Base-by-base conservation (phyloP, 139 green algal species). In the Limnomonas spitsbergensis region DNA sequence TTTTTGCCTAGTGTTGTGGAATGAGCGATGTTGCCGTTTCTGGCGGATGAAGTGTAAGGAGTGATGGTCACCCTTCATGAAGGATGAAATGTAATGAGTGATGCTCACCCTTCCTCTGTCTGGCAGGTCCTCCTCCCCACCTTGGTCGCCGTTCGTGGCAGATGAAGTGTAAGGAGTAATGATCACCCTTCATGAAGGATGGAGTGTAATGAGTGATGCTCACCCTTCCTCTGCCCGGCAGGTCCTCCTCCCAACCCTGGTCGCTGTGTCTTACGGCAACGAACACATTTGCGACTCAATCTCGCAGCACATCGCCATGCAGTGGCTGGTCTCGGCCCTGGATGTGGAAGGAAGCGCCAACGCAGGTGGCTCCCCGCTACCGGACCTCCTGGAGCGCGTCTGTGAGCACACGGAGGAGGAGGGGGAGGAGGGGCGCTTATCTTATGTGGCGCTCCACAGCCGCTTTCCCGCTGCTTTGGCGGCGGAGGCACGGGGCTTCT, bases 241-340 rank as follows among this genome's bases (percentile, higher is more conserved):
- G 77, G 84, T 90, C 32, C 68, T 84, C 2, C 68, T 85, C 75
- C 82, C 85, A 4, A 89, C 84, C 20, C 75, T 90, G 78, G 66
- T 90, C 40, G 70, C 76, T 0, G 83, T 79, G 39, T 87, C 81
- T 56, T 83, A 80, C 66, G 39, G 72, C 3, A 85, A 82, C 29
- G 82, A 88, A 4, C 53, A 82, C 4, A 53, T 77, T 1, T 84
- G 76, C 42, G 67, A 74, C 20, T 7, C 29, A 37, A 4, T 70
- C 7, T 70, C 56, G 29, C n/a, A 70, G 56, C 56, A 36, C 4
- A 9, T 70, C 7, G 27, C 9, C 29, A 38, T 34, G 14, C 7
- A 24, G 6, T 70, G 56, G 56, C 14, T 70, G 56, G 42, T 54
- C 6, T 9, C 6, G 42, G 42, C 6, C 7, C 42, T 54, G 42